A percentile compares a stretch with the other conserved stretches of the same genome.
Conservation (phyloP, 345 rosid species). For the Populus pruinosa region DNA sequence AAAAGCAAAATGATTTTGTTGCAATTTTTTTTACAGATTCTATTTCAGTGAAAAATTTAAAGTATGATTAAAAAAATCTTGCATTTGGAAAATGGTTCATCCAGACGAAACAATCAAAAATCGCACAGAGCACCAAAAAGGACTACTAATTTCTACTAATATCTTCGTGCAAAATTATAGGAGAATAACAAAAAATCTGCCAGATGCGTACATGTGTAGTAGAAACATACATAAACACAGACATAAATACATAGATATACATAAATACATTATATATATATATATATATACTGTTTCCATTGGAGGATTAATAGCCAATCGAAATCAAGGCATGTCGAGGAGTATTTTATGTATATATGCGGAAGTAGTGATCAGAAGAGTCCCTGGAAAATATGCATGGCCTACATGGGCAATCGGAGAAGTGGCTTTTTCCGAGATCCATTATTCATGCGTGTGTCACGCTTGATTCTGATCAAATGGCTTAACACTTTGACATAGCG, state of each 20-base stretch:
- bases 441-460: conserved; percentile 15
- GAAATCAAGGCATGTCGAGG: no score
- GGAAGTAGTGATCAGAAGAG: background rate
- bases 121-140: background rate
- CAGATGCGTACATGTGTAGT: background rate
- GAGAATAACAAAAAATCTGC: background rate
- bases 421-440: conserved; percentile 23
- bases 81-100: no score
- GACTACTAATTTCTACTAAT: background rate
- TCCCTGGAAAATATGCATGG: background rate
- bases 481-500: conserved; percentile 56
- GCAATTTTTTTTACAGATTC: no score
- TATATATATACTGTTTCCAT: background rate
- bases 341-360: no score
- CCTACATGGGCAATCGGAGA: conserved; percentile 22
- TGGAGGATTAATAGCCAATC: no score
- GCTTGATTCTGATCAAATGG: conserved; percentile 53
- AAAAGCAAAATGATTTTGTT: no score
- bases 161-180: background rate
- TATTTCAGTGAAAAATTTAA: no score
- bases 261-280: no score
- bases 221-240: no score
- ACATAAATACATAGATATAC: no score
- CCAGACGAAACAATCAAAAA: no score
- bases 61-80: no score